phyloP scores from a whole-genome alignment of 441 rosid species.

The Corymbia citriodora region DNA sequence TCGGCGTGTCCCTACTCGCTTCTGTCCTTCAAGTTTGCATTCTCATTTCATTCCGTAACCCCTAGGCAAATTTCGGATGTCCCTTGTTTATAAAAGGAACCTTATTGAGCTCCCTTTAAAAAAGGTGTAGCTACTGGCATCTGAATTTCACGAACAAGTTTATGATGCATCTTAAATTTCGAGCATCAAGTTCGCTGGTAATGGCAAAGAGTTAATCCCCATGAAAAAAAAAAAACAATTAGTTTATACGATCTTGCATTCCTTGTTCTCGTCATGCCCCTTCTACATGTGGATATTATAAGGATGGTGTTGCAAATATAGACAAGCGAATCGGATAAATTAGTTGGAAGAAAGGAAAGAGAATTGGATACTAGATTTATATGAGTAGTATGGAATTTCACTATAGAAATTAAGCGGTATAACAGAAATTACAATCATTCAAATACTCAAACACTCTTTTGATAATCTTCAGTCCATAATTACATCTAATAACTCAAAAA shows the following conservation, averaged over 20 bases:
- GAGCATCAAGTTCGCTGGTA: not conserved
- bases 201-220: not conserved
- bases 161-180: not conserved
- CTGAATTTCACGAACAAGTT: not conserved
- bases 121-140: not conserved
- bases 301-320: too few relatives aligned
- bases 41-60: not conserved
- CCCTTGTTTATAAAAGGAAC: fast-evolving
- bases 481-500: too few relatives aligned
- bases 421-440: too few relatives aligned
- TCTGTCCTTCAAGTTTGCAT: not conserved
- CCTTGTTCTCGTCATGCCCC: too few relatives aligned
- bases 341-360: too few relatives aligned
- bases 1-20: not conserved
- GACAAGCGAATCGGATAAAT: too few relatives aligned
- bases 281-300: too few relatives aligned
- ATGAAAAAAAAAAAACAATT: not conserved
- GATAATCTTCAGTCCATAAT: too few relatives aligned
- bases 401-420: too few relatives aligned
- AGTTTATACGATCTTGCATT: not conserved
- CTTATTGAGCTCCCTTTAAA: not conserved
- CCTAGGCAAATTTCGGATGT: fast-evolving
- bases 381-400: too few relatives aligned
- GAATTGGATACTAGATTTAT: too few relatives aligned
- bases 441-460: too few relatives aligned